A percentile compares a stretch with the other conserved stretches of the same genome.
Evolutionary conservation across 352 stramenopile species (phyloP).

Genomic region (Globisporangium spiculum): DNA sequence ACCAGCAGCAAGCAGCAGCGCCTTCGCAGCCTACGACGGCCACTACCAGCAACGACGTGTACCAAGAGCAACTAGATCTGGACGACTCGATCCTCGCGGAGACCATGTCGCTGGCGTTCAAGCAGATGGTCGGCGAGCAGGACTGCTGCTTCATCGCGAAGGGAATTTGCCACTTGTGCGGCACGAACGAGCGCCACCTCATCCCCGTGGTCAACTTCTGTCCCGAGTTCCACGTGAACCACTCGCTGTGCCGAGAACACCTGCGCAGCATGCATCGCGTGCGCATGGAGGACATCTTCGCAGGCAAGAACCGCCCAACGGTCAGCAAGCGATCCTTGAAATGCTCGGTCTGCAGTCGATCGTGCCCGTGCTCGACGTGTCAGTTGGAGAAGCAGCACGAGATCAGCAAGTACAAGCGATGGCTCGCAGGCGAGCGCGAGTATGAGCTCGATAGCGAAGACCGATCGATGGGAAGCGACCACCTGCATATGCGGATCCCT

Average conservation of each 20-base stretch:
- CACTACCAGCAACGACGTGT: not conserved
- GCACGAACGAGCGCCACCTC: constrained; percentile 37
- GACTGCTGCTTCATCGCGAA: constrained; percentile 76
- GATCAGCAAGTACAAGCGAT: constrained; percentile 27
- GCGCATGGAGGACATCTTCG: constrained; percentile 72
- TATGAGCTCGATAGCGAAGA: constrained; percentile 26
- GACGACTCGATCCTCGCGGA: constrained; percentile 40
- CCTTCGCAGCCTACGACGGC: not conserved
- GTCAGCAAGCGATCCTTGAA: constrained; percentile 61
- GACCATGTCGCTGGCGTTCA: constrained; percentile 47
- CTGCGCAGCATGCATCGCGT: constrained; percentile 69
- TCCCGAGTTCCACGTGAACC: constrained; percentile 51
- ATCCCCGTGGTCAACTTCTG: constrained; percentile 80
- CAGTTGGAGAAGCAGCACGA: constrained; percentile 31
- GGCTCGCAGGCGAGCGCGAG: constrained; percentile 21
- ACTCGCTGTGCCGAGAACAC: constrained; percentile 75
- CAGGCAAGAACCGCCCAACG: constrained; percentile 60
- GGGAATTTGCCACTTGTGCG: constrained; percentile 67
- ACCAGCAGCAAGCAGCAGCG: not conserved
- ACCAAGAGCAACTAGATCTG: constrained; percentile 28
- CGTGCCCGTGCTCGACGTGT: constrained; percentile 62
- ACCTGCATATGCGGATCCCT: constrained; percentile 17
- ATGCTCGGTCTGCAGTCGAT: constrained; percentile 56
- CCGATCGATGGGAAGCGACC: constrained; percentile 35
- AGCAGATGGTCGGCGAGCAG: constrained; percentile 51